Percentiles rank a stretch among this genome's conserved stretches.
These are phyloP conservation scores for Bathelium albidoporum DNA, from an alignment of 495 filamentous ascomycete genomes.

Conservation along the genomic window DNA sequence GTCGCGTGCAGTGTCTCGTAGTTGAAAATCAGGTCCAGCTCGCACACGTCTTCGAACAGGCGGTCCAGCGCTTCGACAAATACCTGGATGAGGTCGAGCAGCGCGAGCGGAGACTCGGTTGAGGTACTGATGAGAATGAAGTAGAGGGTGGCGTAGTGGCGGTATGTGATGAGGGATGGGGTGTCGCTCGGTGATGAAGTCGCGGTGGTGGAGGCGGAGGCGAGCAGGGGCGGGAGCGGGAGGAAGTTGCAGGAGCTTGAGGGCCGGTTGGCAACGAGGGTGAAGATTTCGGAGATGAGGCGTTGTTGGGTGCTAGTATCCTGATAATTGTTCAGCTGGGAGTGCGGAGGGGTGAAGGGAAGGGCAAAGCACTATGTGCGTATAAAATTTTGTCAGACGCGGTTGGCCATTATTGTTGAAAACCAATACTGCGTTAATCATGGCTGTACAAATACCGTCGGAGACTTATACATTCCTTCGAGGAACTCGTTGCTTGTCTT, in stretches of 20 bases:
- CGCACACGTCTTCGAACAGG: conserved; percentile 96
- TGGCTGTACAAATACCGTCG: conserved; percentile 26
- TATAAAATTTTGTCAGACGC: conserved; percentile 97
- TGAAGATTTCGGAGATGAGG: conserved; percentile 94
- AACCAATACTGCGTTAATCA: conserved; percentile 98
- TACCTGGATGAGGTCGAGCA: conserved; percentile 94
- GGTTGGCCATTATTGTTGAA: conserved; percentile 98
- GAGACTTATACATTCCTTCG: not conserved
- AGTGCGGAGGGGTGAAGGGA: not conserved
- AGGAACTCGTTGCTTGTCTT: not conserved
- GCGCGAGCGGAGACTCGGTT: conserved; percentile 87
- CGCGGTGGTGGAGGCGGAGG: conserved; percentile 44
- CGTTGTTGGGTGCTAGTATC: conserved; percentile 92
- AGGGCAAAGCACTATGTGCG: conserved; percentile 63
- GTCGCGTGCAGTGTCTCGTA: conserved; percentile 93
- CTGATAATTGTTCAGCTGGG: conserved; percentile 34
- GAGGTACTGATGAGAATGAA: conserved; percentile 98
- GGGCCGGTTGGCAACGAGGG: conserved; percentile 83
- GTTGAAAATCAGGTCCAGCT: conserved; percentile 96
- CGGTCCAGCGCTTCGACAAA: conserved; percentile 93
- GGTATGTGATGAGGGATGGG: conserved; percentile 93
- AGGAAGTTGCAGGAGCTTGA: conserved; percentile 93
- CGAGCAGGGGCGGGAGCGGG: conserved; percentile 61
- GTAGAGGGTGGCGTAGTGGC: conserved; percentile 94
- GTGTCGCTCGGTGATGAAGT: conserved; percentile 51